phyloP scores from a whole-genome alignment of 768 basidiomycete genomes.

The Xerocomus potaroensis region DNA sequence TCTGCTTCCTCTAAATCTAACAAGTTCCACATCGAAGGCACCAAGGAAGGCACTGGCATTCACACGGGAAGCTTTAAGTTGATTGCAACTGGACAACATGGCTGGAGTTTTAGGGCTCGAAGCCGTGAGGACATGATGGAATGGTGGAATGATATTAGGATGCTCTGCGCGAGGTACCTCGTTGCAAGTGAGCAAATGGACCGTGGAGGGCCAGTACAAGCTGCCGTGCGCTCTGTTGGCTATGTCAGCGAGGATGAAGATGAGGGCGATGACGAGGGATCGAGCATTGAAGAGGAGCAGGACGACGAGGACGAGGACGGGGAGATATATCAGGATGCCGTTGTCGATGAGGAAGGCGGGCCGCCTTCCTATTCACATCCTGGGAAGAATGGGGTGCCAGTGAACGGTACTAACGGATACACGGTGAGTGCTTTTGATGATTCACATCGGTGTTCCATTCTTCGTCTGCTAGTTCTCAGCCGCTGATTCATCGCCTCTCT shows the following conservation, averaged over 20 bases:
- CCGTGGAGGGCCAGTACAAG: conserved; percentile 86
- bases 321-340: conserved; percentile 39
- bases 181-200: conserved; percentile 94
- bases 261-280: conserved; percentile 52
- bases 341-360: conserved; percentile 38
- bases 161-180: conserved; percentile 90
- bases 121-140: conserved; percentile 99
- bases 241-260: conserved; percentile 82
- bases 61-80: conserved; percentile 52
- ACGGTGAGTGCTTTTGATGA: conserved; percentile 46
- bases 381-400: conserved; percentile 37
- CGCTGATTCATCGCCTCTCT: conserved; percentile 4
- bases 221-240: conserved; percentile 85
- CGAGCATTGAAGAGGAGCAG: conserved; percentile 41
- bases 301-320: conserved; percentile 52
- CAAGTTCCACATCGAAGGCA: conserved; percentile 97
- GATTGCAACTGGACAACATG: conserved; percentile 45
- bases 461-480: background rate
- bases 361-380: conserved; percentile 62
- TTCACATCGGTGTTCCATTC: background rate
- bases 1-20: conserved; percentile 62
- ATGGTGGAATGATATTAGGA: conserved; percentile 98
- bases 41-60: conserved; percentile 70
- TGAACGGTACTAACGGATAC: conserved; percentile 53
- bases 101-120: conserved; percentile 87